phyloP scores from a whole-genome alignment of 2,329 filamentous ascomycete genomes.

The Beauveria australis region DNA sequence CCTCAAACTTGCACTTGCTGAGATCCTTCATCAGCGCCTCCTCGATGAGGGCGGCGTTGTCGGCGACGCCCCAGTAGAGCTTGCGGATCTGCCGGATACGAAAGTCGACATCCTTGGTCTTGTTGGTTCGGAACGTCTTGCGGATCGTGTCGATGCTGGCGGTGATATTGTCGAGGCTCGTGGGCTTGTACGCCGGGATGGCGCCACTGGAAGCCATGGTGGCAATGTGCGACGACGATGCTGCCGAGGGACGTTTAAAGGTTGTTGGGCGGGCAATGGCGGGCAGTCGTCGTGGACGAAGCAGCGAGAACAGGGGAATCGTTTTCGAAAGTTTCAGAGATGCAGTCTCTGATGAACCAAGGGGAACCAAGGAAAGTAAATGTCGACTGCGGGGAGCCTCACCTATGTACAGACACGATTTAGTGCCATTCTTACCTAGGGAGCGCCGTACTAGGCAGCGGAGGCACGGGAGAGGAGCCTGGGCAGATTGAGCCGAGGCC shows the following conservation, averaged over 20 bases:
- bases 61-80: constrained; percentile 87
- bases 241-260: too few relatives aligned
- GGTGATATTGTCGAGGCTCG: constrained; percentile 59
- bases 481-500: constrained; percentile 5
- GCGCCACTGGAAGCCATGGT: constrained; percentile 32
- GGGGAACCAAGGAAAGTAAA: background rate
- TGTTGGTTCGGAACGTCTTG: constrained; percentile 66
- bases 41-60: constrained; percentile 63
- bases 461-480: background rate
- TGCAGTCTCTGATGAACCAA: background rate
- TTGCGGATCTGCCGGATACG: constrained; percentile 80
- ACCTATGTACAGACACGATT: background rate
- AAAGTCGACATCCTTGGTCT: constrained; percentile 76
- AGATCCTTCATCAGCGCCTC: constrained; percentile 74
- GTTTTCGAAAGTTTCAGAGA: background rate
- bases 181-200: constrained; percentile 46
- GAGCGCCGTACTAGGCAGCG: background rate
- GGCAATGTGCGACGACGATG: background rate
- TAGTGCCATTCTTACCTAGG: background rate
- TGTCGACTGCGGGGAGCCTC: background rate
- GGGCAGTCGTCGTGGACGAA: background rate
- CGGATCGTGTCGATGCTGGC: constrained; percentile 51
- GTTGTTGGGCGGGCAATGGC: background rate
- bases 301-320: background rate
- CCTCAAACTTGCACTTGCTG: constrained; percentile 68